These are phyloP conservation scores for Melaleuca alternifolia DNA, from an alignment of 345 rosid species.

Conservation along the genomic window DNA sequence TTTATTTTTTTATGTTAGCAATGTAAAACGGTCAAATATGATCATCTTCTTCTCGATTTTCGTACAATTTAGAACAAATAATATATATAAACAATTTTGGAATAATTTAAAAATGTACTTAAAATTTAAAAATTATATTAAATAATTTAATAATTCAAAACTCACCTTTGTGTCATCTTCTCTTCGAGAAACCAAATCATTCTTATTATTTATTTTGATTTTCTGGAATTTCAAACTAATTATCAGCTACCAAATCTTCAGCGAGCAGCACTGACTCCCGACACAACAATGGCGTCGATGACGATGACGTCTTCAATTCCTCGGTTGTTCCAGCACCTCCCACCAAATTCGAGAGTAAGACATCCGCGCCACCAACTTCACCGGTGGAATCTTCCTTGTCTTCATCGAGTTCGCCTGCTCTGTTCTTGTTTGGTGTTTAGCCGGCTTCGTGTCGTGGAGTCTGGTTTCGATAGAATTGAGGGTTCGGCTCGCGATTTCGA, in stretches of 20 bases:
- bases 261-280: neutral
- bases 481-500: neutral
- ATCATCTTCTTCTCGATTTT: too few relatives aligned
- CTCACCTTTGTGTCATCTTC: too few relatives aligned
- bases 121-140: too few relatives aligned
- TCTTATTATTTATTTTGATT: neutral
- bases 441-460: neutral
- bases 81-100: too few relatives aligned
- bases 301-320: neutral
- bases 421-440: neutral
- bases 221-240: neutral
- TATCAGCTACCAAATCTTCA: neutral
- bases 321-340: neutral
- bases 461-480: neutral
- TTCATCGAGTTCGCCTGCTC: neutral
- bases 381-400: neutral
- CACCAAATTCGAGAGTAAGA: neutral
- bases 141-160: too few relatives aligned
- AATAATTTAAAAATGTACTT: too few relatives aligned
- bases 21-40: too few relatives aligned
- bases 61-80: too few relatives aligned
- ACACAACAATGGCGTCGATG: neutral
- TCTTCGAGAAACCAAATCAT: neutral
- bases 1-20: too few relatives aligned
- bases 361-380: neutral